Percentiles rank a stretch among this genome's conserved stretches.
These are phyloP conservation scores for Debaryomycetaceae sp. DNA, from an alignment of 1,139 yeast genomes.

Conservation along the genomic window DNA sequence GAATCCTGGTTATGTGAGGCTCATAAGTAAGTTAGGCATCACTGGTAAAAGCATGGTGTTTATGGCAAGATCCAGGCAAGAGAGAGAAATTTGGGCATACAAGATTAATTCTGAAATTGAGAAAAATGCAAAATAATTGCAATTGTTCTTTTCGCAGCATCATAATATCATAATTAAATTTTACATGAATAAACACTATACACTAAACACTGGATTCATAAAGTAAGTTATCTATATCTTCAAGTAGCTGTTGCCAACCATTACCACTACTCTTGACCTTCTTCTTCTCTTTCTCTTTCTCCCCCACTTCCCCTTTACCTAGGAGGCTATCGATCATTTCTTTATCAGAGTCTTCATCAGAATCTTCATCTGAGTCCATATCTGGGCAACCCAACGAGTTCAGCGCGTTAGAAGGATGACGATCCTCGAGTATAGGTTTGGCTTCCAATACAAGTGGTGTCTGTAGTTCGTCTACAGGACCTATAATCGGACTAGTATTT, in stretches of 20 bases:
- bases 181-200: neutral
- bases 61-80: constrained; percentile 78
- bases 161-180: neutral
- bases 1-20: constrained; percentile 41
- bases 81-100: constrained; percentile 80
- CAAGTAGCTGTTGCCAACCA: constrained; percentile 15
- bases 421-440: neutral
- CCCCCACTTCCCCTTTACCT: too few relatives aligned
- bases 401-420: neutral
- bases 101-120: constrained; percentile 64
- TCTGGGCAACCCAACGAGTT: neutral
- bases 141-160: neutral
- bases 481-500: neutral
- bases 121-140: constrained; percentile 29
- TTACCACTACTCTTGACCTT: neutral
- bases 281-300: constrained; percentile 6
- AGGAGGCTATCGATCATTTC: constrained; percentile 15
- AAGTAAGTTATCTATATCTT: constrained; percentile 15
- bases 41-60: constrained; percentile 71
- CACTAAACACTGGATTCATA: constrained; percentile 1
- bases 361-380: constrained; percentile 4
- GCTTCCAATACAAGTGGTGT: neutral
- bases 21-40: constrained; percentile 58
- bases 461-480: neutral
- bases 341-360: constrained; percentile 24